phyloP scores from a whole-genome alignment of 495 filamentous ascomycete genomes.

The Darksidea phi region DNA sequence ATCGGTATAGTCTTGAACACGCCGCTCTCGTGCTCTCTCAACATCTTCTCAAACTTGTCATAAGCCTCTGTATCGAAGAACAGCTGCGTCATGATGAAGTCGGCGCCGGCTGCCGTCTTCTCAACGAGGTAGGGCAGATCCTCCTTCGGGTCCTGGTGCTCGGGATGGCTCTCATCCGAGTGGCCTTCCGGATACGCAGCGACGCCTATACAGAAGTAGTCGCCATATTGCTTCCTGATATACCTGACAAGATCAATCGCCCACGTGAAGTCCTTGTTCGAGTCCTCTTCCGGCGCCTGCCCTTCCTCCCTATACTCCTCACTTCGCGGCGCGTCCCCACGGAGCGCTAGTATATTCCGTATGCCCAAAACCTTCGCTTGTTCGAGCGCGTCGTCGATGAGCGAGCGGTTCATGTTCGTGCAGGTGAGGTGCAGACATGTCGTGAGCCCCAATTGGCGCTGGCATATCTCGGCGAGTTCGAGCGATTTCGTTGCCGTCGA shows the following conservation, averaged over 20 bases:
- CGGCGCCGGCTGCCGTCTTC: conserved; percentile 86
- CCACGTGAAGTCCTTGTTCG: conserved; percentile 81
- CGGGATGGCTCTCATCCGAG: conserved; percentile 80
- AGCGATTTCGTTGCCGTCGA: conserved; percentile 86
- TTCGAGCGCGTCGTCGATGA: conserved; percentile 87
- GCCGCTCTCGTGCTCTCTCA: conserved; percentile 80
- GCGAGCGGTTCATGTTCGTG: conserved; percentile 87
- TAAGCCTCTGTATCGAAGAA: conserved; percentile 90
- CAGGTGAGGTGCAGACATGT: conserved; percentile 96
- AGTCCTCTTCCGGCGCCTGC: conserved; percentile 55
- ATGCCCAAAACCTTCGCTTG: conserved; percentile 91
- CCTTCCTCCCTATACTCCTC: conserved; percentile 70
- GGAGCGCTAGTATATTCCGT: conserved; percentile 87
- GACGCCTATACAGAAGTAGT: conserved; percentile 97
- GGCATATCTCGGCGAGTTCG: conserved; percentile 92
- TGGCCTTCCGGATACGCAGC: conserved; percentile 95
- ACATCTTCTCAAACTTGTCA: conserved; percentile 68
- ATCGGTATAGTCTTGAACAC: conserved; percentile 86
- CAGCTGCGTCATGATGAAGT: conserved; percentile 99
- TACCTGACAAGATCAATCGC: conserved; percentile 89
- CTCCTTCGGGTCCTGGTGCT: conserved; percentile 70
- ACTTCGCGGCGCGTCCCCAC: conserved; percentile 88
- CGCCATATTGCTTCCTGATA: conserved; percentile 77
- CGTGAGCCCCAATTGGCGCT: conserved; percentile 84
- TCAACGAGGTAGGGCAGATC: conserved; percentile 90